Evolutionary conservation across 1,284 basidiomycete genomes (phyloP), one percentile per base, ranked within the genome.

Genomic region (Ceratobasidium sp.): DNA sequence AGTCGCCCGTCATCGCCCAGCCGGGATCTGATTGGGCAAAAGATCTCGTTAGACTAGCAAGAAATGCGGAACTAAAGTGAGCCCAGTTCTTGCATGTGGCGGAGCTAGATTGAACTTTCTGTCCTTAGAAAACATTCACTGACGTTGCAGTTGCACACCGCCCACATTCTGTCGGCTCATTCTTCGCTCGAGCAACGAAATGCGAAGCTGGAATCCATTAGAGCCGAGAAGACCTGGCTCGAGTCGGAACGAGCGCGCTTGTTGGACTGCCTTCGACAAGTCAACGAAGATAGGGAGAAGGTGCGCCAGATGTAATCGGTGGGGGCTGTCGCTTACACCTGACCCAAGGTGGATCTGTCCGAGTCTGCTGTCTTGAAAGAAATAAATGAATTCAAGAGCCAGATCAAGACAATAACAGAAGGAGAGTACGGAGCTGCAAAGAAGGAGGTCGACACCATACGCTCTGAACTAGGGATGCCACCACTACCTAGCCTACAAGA

Each of bases 91-190:
- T 22, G 29, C 7, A 24, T 27, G 58, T 34, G 39, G 39, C 22
- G 37, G 16, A 39, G 29, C 16, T 39, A 29, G 24, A 29, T 61
- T 68, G 14, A 76, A 27, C 22, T 46, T 37, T 64, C 75, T 63
- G 51, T 27, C 34, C 68, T 53, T 73, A 93, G 92, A 82, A 93
- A 92, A 82, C 92, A 93, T 81, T 90, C 91, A 2, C 81, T 93
- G 77, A 90, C 90, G 14, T 83, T 93, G 53, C 92, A 93, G 80
- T 83, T 93, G 29, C 92, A 93, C 77, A 93, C 92, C 9, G 92
- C 92, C n/a, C 91, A 93, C 79, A 92, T 93, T 54, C 83, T 93
- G 1, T 92, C 92, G 14, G 90, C 92, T 7, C 91, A 93, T 79
- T 88, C 90, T 2, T 86, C 88, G 46, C 83, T 93, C 5, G 91